Evolutionary conservation across 1,284 basidiomycete species (phyloP).

Genomic region (Schizopora paradoxa): DNA sequence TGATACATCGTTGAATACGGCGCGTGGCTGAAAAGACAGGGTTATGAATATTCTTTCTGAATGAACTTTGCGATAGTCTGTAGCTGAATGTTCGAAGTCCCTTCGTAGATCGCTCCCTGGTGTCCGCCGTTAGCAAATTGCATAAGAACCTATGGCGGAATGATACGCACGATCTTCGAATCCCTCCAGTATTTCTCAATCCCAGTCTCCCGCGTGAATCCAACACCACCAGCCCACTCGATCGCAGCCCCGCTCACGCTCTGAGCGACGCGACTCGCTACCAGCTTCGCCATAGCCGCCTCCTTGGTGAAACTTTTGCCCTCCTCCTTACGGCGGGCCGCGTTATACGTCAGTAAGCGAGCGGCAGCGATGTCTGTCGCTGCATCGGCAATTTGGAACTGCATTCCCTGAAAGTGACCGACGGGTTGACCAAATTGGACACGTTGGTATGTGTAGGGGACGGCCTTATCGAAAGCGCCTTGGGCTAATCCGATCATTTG

Average conservation of each 20-base stretch:
- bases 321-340: slow-evolving; percentile 90
- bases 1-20: too few species aligned
- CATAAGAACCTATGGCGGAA: neutral
- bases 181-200: slow-evolving; percentile 95
- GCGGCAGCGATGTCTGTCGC: slow-evolving; percentile 89
- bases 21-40: too few species aligned
- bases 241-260: slow-evolving; percentile 85
- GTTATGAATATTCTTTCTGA: slow-evolving; percentile 68
- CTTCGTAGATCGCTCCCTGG: slow-evolving; percentile 90
- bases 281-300: slow-evolving; percentile 96
- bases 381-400: slow-evolving; percentile 89
- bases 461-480: slow-evolving; percentile 90
- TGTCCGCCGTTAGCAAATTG: slow-evolving; percentile 14
- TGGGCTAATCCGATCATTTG: slow-evolving; percentile 97
- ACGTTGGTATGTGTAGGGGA: slow-evolving; percentile 91
- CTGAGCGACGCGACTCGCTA: slow-evolving; percentile 85
- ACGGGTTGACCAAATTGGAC: slow-evolving; percentile 92
- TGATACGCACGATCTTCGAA: slow-evolving; percentile 81
- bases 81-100: slow-evolving; percentile 94
- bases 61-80: slow-evolving; percentile 94
- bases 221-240: slow-evolving; percentile 95
- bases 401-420: slow-evolving; percentile 93
- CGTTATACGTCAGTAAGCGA: slow-evolving; percentile 94
- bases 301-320: slow-evolving; percentile 85
- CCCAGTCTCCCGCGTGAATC: slow-evolving; percentile 91